A percentile compares a stretch with the other conserved stretches of the same genome.
phyloP scores from a whole-genome alignment of 306 rosid genomes.

The Rosa chinensis region DNA sequence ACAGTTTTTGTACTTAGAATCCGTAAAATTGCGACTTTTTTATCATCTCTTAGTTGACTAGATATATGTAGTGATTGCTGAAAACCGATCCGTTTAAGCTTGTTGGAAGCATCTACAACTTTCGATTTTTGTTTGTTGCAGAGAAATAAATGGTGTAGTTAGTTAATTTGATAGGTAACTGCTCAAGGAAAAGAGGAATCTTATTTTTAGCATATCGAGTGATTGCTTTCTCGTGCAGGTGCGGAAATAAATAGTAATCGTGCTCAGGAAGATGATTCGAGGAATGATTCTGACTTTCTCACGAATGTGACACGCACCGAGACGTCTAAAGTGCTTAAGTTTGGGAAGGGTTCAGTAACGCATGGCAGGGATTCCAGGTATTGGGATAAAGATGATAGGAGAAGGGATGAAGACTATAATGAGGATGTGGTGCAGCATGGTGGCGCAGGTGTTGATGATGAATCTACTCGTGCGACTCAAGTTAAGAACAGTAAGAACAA shows the following conservation, averaged over 20 bases:
- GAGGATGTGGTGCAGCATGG: conserved; percentile 56
- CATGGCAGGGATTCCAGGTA: conserved; percentile 91
- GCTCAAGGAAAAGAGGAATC: background rate
- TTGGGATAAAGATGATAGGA: conserved; percentile 98
- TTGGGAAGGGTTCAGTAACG: conserved; percentile 68
- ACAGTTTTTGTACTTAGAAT: too few relatives aligned
- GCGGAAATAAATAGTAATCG: conserved; percentile 48
- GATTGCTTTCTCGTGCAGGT: conserved; percentile 28
- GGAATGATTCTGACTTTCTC: conserved; percentile 75
- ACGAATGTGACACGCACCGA: conserved; percentile 74
- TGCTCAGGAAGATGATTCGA: conserved; percentile 55
- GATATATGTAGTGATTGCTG: background rate
- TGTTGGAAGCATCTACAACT: too few relatives aligned
- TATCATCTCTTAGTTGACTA: too few relatives aligned
- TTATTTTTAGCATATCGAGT: conserved; percentile 15
- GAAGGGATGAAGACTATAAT: conserved; percentile 86
- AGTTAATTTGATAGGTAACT: background rate
- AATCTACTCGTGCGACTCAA: conserved; percentile 25
- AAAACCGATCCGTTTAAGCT: background rate
- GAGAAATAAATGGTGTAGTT: background rate
- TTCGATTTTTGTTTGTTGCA: too few relatives aligned
- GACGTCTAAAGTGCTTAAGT: conserved; percentile 60
- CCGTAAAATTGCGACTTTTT: too few relatives aligned
- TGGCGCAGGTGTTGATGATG: conserved; percentile 31
- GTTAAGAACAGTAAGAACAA: conserved; percentile 30